phyloP scores from a whole-genome alignment of 257 asterid species.

The Datura wrightii region DNA sequence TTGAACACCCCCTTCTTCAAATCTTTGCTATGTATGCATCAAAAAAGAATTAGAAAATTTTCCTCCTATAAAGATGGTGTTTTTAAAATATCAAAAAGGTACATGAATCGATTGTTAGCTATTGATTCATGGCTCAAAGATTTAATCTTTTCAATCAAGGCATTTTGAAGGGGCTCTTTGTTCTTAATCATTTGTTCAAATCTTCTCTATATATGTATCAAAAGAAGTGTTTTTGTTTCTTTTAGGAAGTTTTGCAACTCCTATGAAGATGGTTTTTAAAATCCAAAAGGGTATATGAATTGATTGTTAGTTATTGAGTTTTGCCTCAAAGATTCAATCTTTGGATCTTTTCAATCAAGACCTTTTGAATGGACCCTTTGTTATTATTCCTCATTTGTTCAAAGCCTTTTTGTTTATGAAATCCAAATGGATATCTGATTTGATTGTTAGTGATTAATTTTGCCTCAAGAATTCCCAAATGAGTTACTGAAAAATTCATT shows the following conservation, averaged over 20 bases:
- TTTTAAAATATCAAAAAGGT: background rate
- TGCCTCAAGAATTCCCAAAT: constrained; percentile 27
- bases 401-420: too few relatives aligned
- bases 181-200: background rate
- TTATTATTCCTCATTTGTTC: background rate
- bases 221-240: too few relatives aligned
- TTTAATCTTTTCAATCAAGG: background rate
- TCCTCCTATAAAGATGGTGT: background rate
- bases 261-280: background rate
- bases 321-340: constrained; percentile 11
- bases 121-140: background rate
- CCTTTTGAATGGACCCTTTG: background rate
- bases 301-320: background rate
- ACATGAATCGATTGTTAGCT: background rate
- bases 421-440: background rate
- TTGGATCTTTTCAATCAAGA: background rate
- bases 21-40: background rate
- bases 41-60: background rate
- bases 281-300: constrained; percentile 1
- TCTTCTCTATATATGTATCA: too few relatives aligned
- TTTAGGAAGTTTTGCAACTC: background rate
- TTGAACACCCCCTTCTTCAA: constrained; percentile 13
- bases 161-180: background rate
- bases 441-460: background rate
- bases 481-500: constrained; percentile 1